Evolutionary conservation across 805 yeast species (phyloP).

Genomic region (Clavispora vitiphila): DNA sequence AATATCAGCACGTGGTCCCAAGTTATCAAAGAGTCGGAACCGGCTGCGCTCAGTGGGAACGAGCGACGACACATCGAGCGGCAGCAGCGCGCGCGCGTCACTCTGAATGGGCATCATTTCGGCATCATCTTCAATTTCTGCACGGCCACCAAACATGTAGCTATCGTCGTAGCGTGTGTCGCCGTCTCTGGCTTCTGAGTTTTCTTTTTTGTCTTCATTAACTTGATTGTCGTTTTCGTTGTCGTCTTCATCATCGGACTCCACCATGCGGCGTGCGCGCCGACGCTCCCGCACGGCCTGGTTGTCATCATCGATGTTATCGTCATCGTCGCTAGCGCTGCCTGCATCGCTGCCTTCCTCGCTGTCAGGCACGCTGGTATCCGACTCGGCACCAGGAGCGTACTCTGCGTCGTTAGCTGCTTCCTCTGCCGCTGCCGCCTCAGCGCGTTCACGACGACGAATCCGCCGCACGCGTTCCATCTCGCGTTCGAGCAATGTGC

Average conservation of each 20-base stretch:
- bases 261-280: neutral
- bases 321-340: no score
- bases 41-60: conserved; percentile 4
- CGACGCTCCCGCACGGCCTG: neutral
- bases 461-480: conserved; percentile 44
- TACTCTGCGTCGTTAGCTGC: conserved; percentile 32
- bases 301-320: neutral
- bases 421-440: conserved; percentile 21
- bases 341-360: conserved; percentile 8
- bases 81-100: conserved; percentile 2
- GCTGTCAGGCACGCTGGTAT: conserved; percentile 18
- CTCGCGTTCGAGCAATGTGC: conserved; percentile 44
- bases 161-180: conserved; percentile 11
- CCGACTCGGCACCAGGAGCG: conserved; percentile 9
- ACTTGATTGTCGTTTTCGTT: conserved; percentile 7
- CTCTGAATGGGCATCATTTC: conserved; percentile 14
- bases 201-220: conserved; percentile 7
- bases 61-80: neutral
- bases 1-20: conserved; percentile 18
- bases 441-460: conserved; percentile 19
- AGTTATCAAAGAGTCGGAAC: conserved; percentile 22
- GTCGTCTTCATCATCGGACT: conserved; percentile 12
- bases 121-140: conserved; percentile 5
- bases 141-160: conserved; percentile 16
- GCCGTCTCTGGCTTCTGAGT: conserved; percentile 10